These are phyloP conservation scores for Fusarium solani-melongenae DNA, from an alignment of 2,329 filamentous ascomycete species.

Conservation along the genomic window DNA sequence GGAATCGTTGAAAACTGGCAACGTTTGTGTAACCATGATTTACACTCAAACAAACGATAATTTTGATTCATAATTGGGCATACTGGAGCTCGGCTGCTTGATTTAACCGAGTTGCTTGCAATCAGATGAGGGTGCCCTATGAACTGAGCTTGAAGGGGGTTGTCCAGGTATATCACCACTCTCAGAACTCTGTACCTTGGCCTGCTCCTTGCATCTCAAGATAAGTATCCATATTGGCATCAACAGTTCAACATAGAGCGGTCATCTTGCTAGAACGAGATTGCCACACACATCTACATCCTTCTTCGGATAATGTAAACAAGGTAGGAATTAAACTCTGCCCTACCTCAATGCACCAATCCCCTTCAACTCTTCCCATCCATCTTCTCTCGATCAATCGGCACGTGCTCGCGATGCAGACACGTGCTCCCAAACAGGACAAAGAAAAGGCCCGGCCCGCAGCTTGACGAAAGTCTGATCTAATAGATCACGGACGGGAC, in stretches of 20 bases:
- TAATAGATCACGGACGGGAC: background rate
- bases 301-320: background rate
- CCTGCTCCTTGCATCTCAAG: background rate
- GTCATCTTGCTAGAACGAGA: background rate
- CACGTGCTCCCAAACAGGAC: background rate
- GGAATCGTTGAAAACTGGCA: background rate
- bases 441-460: slow-evolving; percentile 38
- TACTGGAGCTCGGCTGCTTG: background rate
- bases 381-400: background rate
- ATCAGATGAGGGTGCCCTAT: background rate
- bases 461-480: slow-evolving; percentile 30
- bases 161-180: background rate
- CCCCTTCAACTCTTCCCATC: background rate
- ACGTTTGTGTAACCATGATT: background rate
- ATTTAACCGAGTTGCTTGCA: background rate
- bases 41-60: background rate
- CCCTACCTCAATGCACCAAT: background rate
- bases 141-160: background rate
- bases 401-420: slow-evolving; percentile 12
- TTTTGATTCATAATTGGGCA: background rate
- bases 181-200: background rate
- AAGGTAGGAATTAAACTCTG: background rate
- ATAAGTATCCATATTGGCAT: background rate
- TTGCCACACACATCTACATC: background rate
- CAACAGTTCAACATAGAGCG: background rate